Evolutionary conservation across 805 yeast species (phyloP), one percentile per base, ranked within the genome.

Genomic region (Nakazawaea siamensis): DNA sequence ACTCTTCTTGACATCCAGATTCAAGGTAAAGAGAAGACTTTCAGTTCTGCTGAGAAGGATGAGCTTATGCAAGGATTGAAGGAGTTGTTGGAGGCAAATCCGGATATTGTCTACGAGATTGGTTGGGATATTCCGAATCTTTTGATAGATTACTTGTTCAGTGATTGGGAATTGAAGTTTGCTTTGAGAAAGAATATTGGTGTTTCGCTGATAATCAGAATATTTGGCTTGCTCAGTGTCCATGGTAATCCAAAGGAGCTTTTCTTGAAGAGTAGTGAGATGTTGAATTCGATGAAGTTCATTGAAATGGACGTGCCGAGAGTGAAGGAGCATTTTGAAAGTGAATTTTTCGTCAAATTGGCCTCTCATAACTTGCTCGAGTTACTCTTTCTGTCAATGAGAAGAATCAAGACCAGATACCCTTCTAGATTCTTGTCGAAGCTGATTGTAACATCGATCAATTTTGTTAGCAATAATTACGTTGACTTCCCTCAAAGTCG

Each of bases 91-190:
- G 47, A 49, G 9, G 55, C 50, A 1, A 53, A 80, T 49, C 61
- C 65, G 13, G 67, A 66, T 9, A 55, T 85, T 20, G 62, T 76
- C 0, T 64, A 68, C 29, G 81, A 79, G 44, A 74, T 87, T 41
- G 95, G 94, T 2, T 88, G 97, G 97, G 97, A 88, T 54, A 51
- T 88, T n/a, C 95, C 95, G 1, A 68, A 67, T 21, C 56, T 83
- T 33, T 44, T 88, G 5, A 48, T 85, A 29, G 63, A 64, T 8
- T 82, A 68, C 51, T 51, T 80, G n/a, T 60, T 60, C 9, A 35
- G 49, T 6, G 57, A 55, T 11, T 47, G 75, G 60, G 41, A 58
- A 50, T 38, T 31, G 18, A 41, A 3, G 48, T 44, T 18, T 33
- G 47, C 4, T 41, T 68, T 40, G 50, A 72, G 29, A 39, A 49